Evolutionary conservation across 768 basidiomycete species (phyloP).

Genomic region (Leccinellum rugosiceps): DNA sequence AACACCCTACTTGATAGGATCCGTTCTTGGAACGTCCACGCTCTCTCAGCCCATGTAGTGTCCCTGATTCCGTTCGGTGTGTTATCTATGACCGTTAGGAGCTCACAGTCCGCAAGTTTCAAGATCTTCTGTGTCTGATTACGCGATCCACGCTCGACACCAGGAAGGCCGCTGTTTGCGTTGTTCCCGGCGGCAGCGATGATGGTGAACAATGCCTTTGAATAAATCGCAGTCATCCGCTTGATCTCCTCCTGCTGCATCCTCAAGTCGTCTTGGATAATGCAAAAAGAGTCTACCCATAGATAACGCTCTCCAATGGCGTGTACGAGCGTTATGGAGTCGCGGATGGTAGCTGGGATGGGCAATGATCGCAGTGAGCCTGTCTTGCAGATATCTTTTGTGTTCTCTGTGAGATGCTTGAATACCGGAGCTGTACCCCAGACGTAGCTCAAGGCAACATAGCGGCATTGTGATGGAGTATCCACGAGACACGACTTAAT

Average conservation of each 20-base stretch:
- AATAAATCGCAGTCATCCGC: constrained; percentile 23
- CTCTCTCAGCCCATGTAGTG: constrained; percentile 11
- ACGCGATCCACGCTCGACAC: constrained; percentile 4
- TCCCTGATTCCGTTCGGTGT: not conserved
- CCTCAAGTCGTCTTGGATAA: constrained; percentile 16
- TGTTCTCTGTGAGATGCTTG: constrained; percentile 8
- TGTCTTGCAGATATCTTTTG: constrained; percentile 1
- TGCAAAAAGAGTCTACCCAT: constrained; percentile 27
- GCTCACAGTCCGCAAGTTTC: constrained; percentile 7
- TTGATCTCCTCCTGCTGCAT: constrained; percentile 18
- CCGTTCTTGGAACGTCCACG: constrained; percentile 23
- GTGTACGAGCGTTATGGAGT: constrained; percentile 19
- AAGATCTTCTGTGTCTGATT: constrained; percentile 4
- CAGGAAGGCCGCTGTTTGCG: constrained; percentile 12
- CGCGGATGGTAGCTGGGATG: constrained; percentile 22
- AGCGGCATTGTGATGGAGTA: constrained; percentile 19
- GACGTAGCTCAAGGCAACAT: constrained; percentile 24
- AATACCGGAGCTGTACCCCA: constrained; percentile 14
- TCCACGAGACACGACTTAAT: constrained; percentile 16
- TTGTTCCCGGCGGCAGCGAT: constrained; percentile 14
- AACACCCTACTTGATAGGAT: constrained; percentile 12
- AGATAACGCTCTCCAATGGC: constrained; percentile 23
- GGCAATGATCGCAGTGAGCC: not conserved
- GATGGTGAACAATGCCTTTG: constrained; percentile 15
- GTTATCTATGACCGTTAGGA: constrained; percentile 12